Evolutionary conservation across 2,329 filamentous ascomycete species (phyloP), one percentile per base, ranked within the genome.

Genomic region (Fusarium sp.): DNA sequence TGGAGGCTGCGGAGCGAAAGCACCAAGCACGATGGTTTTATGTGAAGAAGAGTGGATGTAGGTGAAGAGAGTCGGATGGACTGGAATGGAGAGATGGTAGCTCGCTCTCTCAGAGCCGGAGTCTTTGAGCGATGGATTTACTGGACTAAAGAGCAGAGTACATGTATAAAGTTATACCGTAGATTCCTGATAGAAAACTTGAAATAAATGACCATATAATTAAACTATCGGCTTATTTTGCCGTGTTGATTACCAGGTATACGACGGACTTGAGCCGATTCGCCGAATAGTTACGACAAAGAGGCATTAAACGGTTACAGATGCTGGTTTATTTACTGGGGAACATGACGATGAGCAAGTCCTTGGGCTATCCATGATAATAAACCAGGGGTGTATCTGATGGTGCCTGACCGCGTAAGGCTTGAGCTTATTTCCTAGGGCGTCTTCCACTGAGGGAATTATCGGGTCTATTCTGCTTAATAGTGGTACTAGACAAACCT

Each of bases 61-160:
- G 55, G n/a, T 21, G 64, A 66, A 58, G 72, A 41, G 74, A 75
- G 69, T 67, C 60, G 72, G 53, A 18, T 21, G 55, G 50, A 9
- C 21, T 51, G 46, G 30, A 37, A 55, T 61, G 43, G 42, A 54
- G 51, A 42, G 63, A 43, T 43, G 50, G 61, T 48, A 69, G 83
- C 84, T 88, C 86, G 84, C 85, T 87, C 84, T 87, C 82, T 89
- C 87, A 89, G 87, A 89, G 80, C 86, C 84, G 84, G 79, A 81
- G 82, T 84, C 83, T 82, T 80, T 84, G 81, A 87, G 83, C 78
- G 77, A 85, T 88, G 85, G 86, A 84, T 82, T 80, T 81, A 80
- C 74, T 82, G 86, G 87, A 89, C 87, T 89, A 89, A 87, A 86
- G 83, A 84, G 84, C 84, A 80, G 87, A 88, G 86, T 83, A 89